Percentiles rank a stretch among this genome's conserved stretches.
Conservation (phyloP, 441 rosid genomes). For the Pelargonium cotyledonis region DNA sequence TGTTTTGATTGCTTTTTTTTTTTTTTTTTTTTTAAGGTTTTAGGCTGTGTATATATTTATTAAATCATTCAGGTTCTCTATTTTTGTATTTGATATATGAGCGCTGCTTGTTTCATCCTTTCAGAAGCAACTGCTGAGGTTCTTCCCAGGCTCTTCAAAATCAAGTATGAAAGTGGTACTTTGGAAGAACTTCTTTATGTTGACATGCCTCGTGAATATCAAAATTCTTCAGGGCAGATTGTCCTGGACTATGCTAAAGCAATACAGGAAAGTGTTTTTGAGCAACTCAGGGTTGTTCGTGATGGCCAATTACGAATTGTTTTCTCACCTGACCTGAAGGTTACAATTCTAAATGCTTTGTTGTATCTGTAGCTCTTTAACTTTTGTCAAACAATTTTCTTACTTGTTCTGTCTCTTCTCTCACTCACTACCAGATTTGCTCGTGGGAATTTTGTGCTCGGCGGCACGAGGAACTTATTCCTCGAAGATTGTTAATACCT, state of each 20-base stretch:
- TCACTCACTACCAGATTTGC: slow-evolving; percentile 52
- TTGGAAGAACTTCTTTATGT: slow-evolving; percentile 91
- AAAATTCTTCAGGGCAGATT: slow-evolving; percentile 86
- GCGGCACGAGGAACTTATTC: slow-evolving; percentile 95
- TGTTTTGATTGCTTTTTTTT: slow-evolving; percentile 21
- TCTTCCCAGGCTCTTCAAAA: slow-evolving; percentile 98
- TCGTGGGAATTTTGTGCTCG: slow-evolving; percentile 99
- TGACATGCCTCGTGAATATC: slow-evolving; percentile 96
- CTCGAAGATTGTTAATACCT: slow-evolving; percentile 80
- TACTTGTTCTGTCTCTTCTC: slow-evolving; percentile 8
- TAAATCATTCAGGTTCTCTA: no score
- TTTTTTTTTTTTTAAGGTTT: no score
- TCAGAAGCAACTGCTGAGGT: slow-evolving; percentile 98
- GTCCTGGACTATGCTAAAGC: slow-evolving; percentile 97
- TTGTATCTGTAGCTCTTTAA: slow-evolving; percentile 9
- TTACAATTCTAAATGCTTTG: slow-evolving; percentile 18
- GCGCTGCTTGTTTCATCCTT: no score
- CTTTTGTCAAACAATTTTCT: slow-evolving; percentile 8
- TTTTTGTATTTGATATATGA: no score
- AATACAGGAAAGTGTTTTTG: slow-evolving; percentile 96
- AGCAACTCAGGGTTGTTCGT: slow-evolving; percentile 97
- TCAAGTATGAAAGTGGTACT: slow-evolving; percentile 97
- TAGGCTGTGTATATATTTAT: no score
- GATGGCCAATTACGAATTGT: slow-evolving; percentile 94
- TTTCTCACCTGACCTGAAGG: slow-evolving; percentile 94